These are phyloP conservation scores for Penicillium sp. DNA, from an alignment of 2,329 filamentous ascomycete species.

Conservation along the genomic window DNA sequence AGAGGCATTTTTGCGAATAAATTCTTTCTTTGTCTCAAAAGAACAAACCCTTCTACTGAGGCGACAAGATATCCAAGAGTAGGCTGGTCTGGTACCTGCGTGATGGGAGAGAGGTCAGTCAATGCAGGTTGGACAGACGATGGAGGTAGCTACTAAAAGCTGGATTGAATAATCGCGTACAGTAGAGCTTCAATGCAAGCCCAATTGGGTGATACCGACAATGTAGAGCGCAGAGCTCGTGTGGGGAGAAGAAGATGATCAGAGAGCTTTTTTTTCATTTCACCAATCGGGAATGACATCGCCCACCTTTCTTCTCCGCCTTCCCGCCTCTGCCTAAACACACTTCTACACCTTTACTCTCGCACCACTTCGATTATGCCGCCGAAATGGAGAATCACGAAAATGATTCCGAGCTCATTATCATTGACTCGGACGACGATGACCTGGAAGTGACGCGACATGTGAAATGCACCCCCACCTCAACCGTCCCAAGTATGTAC, in stretches of 20 bases:
- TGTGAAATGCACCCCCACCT: neutral
- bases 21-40: neutral
- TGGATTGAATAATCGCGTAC: neutral
- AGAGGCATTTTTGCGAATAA: constrained; percentile 71
- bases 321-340: constrained; percentile 11
- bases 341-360: constrained; percentile 2
- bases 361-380: constrained; percentile 8
- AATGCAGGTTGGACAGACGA: neutral
- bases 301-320: constrained; percentile 23
- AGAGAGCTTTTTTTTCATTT: constrained; percentile 17
- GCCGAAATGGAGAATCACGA: constrained; percentile 11
- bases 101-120: neutral
- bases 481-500: constrained; percentile 12
- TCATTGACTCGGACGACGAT: constrained; percentile 38
- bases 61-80: neutral
- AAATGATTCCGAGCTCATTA: constrained; percentile 26
- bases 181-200: neutral
- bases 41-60: neutral
- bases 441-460: constrained; percentile 45
- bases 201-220: neutral
- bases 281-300: constrained; percentile 26
- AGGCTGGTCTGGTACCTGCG: neutral
- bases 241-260: constrained; percentile 4
- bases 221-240: constrained; percentile 3
- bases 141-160: neutral